Evolutionary conservation across 306 rosid genomes (phyloP).

Genomic region (Quercus mongolica): DNA sequence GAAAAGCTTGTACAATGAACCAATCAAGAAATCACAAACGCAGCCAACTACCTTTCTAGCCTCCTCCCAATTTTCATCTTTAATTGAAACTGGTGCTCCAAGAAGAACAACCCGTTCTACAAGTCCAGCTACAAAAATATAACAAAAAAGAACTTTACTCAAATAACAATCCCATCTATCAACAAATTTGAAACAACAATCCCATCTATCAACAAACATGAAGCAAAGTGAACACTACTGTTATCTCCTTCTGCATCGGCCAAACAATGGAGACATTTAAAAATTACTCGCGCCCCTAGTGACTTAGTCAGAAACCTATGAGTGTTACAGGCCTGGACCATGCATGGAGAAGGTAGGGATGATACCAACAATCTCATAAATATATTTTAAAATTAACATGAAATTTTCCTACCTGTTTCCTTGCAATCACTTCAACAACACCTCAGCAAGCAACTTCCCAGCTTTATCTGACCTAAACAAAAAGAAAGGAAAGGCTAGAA

Average conservation of each 20-base stretch:
- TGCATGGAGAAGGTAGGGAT: slow-evolving; percentile 24
- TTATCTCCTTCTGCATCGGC: slow-evolving; percentile 46
- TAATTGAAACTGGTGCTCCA: slow-evolving; percentile 66
- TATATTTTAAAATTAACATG: slow-evolving; percentile 2
- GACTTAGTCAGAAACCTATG: slow-evolving; percentile 66
- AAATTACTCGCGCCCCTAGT: slow-evolving; percentile 63
- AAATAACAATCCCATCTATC: slow-evolving; percentile 5
- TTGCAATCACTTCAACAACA: slow-evolving; percentile 48
- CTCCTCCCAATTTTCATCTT: slow-evolving; percentile 52
- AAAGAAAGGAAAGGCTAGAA: slow-evolving; percentile 9
- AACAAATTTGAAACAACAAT: slow-evolving; percentile 15
- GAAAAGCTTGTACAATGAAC: background rate
- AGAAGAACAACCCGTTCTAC: slow-evolving; percentile 67
- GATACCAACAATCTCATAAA: slow-evolving; percentile 13
- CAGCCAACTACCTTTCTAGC: slow-evolving; percentile 47
- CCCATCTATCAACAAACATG: slow-evolving; percentile 5
- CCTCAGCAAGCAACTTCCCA: slow-evolving; percentile 65
- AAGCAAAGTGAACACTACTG: slow-evolving; percentile 34
- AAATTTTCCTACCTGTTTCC: slow-evolving; percentile 59
- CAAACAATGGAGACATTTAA: slow-evolving; percentile 59
- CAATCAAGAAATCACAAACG: background rate
- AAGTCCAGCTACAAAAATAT: slow-evolving; percentile 46
- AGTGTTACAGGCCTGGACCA: slow-evolving; percentile 72
- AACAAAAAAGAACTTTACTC: slow-evolving; percentile 1
- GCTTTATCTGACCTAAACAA: slow-evolving; percentile 64